Base-by-base conservation (phyloP, 495 filamentous ascomycete genomes). In the Hypoxylon fuscum region DNA sequence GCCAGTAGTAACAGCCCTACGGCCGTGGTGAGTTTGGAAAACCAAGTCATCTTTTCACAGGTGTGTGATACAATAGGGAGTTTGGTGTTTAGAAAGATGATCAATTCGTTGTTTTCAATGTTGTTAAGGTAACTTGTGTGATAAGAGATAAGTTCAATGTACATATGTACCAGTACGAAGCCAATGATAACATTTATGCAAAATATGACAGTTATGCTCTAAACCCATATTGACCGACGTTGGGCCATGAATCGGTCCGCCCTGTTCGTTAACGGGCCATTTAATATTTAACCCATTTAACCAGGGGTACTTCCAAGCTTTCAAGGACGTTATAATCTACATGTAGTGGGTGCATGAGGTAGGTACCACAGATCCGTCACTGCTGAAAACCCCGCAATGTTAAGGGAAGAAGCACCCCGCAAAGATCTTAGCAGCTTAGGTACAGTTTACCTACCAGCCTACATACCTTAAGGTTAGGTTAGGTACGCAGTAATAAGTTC, bases 1-100 rank as follows among this genome's bases (percentile, higher is more conserved):
- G 81, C 85, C 7, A 93, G 81, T 48, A 92, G 76, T 50, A 91
- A 54, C 4, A 88, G 74, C 54, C 90, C 90, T 43, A 91, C 76
- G 59, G 82, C 70, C 25, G 87, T 90, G 44, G 87, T 79, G 29
- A 85, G 59, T 56, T 84, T 85, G 25, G 88, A 87, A 56, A 88
- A 69, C 78, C 86, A 87, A 59, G 85, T 85, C 88, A 91, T 91
- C 11, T 63, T 56, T 37, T 45, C 14, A 15, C 15, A 14, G 12
- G 21, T 12, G 42, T 12, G 23, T 7, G 14, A 18, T 17, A n/a
- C 25, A 25, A 9, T 9, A n/a, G n/a, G n/a, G n/a, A n/a, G n/a
- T n/a, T n/a, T n/a, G n/a, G n/a, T n/a, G n/a, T n/a, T n/a, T n/a
- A n/a, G n/a, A n/a, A n/a, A 27, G 25, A 8, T 27, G 25, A 27